phyloP scores from a whole-genome alignment of 176 grass and related monocot genomes.

The Secale cereale region DNA sequence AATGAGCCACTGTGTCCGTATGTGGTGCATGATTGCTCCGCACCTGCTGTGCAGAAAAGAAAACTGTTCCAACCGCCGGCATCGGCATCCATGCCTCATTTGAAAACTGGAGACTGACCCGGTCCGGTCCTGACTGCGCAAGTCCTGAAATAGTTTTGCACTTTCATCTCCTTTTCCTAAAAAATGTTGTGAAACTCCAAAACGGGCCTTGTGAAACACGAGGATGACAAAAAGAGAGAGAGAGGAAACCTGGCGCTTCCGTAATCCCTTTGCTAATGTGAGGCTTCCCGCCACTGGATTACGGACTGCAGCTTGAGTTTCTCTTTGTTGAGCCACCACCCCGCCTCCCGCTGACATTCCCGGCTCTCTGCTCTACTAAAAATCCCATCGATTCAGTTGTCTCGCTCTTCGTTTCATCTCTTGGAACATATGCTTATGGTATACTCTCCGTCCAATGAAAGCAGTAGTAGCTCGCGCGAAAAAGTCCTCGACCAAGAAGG shows the following conservation, averaged over 20 bases:
- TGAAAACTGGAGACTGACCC: background rate
- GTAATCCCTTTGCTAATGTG: background rate
- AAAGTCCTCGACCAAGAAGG: too few relatives aligned
- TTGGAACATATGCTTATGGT: background rate
- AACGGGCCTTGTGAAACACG: background rate
- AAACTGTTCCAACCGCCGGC: background rate
- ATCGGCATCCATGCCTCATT: background rate
- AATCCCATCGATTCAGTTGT: background rate
- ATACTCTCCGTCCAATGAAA: too few relatives aligned
- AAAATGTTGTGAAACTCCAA: background rate
- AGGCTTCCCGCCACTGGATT: background rate
- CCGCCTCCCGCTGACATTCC: too few relatives aligned
- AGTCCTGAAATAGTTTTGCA: background rate
- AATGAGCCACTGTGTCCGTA: background rate
- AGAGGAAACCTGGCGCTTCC: background rate
- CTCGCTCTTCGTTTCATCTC: background rate
- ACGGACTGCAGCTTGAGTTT: background rate
- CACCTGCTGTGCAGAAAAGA: background rate
- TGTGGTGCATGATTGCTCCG: background rate
- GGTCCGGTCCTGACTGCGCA: too few relatives aligned
- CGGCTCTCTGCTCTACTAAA: background rate
- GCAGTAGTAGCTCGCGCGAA: background rate
- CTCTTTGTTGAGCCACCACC: too few relatives aligned
- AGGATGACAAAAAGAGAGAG: background rate
- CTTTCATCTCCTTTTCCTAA: background rate